phyloP scores from a whole-genome alignment of 768 basidiomycete genomes.

The Amanita molliuscula region DNA sequence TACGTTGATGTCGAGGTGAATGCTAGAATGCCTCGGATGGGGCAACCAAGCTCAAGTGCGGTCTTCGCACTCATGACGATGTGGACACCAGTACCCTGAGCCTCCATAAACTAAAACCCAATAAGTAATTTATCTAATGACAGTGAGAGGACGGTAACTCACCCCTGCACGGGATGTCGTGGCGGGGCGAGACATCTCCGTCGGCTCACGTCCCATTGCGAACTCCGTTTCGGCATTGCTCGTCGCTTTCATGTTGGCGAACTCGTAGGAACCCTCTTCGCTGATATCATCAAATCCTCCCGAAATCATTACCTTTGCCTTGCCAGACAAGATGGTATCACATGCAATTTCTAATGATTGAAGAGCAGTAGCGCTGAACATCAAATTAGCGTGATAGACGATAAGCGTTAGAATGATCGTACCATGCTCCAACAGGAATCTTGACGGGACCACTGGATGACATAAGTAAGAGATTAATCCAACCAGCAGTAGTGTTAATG shows the following conservation, averaged over 20 bases:
- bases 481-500: conserved; percentile 98
- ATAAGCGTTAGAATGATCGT: conserved; percentile 16
- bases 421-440: conserved; percentile 99
- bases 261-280: conserved; percentile 98
- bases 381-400: conserved; percentile 5
- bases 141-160: conserved; percentile 18
- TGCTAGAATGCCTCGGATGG: conserved; percentile 87
- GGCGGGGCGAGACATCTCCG: conserved; percentile 97
- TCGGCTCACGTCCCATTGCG: conserved; percentile 98
- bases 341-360: conserved; percentile 98
- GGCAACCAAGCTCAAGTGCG: conserved; percentile 86
- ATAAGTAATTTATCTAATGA: conserved; percentile 5
- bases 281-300: conserved; percentile 98
- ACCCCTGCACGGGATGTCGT: conserved; percentile 94
- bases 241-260: conserved; percentile 99
- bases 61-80: conserved; percentile 96
- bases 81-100: conserved; percentile 90
- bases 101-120: conserved; percentile 76
- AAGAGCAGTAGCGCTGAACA: conserved; percentile 79
- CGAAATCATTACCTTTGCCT: conserved; percentile 98
- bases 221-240: conserved; percentile 96
- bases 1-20: conserved; percentile 96
- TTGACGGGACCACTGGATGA: conserved; percentile 98
- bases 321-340: conserved; percentile 87
- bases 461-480: conserved; percentile 90